Conservation (phyloP, 2,329 filamentous ascomycete genomes). For the Sclerotinia borealis region DNA sequence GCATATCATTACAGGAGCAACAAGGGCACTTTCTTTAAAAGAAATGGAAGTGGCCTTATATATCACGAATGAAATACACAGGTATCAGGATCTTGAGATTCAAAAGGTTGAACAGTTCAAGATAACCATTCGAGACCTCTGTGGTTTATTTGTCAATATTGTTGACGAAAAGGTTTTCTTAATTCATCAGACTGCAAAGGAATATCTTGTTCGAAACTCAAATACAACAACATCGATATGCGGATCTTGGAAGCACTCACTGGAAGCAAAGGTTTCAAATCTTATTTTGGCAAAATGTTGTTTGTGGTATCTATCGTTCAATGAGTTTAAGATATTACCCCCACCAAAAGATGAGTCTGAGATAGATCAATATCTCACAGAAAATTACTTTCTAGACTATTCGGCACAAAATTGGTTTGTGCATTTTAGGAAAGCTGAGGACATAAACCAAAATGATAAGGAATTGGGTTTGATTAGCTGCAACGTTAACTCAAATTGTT, state of each 20-base stretch:
- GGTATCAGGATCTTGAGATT: conserved; percentile 1
- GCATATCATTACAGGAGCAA: conserved; percentile 10
- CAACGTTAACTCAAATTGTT: neutral
- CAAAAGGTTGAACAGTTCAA: conserved; percentile 9
- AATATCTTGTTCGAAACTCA: conserved; percentile 9
- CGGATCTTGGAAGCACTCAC: conserved; percentile 8
- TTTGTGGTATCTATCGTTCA: conserved; percentile 10
- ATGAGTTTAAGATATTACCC: neutral
- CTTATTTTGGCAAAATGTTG: conserved; percentile 8
- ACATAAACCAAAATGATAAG: neutral
- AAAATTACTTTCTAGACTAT: neutral
- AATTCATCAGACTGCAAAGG: conserved; percentile 13
- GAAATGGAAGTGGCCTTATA: conserved; percentile 6
- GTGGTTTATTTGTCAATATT: conserved; percentile 11
- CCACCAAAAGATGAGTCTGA: neutral
- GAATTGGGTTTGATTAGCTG: neutral
- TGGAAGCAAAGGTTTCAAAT: conserved; percentile 8
- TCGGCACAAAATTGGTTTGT: neutral
- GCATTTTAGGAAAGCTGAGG: neutral
- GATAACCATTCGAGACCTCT: conserved; percentile 10
- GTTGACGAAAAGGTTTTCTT: conserved; percentile 10
- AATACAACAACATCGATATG: neutral
- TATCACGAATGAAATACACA: neutral
- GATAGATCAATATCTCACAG: neutral
- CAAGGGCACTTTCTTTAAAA: conserved; percentile 3